Conservation (phyloP, 345 rosid species). For the Lepidium aucheri region DNA sequence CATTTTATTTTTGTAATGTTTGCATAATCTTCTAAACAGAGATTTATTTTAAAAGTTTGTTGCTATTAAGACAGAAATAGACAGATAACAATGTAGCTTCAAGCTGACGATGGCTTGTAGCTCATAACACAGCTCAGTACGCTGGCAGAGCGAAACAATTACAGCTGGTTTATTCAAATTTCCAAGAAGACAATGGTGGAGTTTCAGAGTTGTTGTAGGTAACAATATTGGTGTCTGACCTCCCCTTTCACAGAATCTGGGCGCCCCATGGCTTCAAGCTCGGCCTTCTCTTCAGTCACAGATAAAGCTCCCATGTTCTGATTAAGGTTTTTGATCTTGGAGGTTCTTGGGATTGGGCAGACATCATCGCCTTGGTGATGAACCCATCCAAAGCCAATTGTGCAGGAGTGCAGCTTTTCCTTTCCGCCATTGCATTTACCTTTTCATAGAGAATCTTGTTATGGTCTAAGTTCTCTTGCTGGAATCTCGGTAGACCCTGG, state of each 20-base stretch:
- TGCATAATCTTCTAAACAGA: neutral
- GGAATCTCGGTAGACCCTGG: constrained; percentile 45
- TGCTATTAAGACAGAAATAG: neutral
- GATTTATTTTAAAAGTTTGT: neutral
- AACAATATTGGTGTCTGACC: neutral
- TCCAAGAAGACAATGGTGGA: constrained; percentile 51
- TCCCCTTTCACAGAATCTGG: constrained; percentile 36
- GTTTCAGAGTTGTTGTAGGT: constrained; percentile 38
- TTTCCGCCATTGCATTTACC: constrained; percentile 36
- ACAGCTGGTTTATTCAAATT: constrained; percentile 9
- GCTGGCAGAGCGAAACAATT: neutral
- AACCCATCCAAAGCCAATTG: constrained; percentile 60
- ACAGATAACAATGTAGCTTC: neutral
- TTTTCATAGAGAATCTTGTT: constrained; percentile 27
- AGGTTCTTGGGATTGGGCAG: constrained; percentile 52
- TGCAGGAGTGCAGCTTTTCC: constrained; percentile 44
- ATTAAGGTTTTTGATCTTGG: constrained; percentile 47
- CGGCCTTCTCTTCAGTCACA: constrained; percentile 42
- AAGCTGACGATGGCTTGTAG: neutral
- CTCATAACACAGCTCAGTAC: neutral
- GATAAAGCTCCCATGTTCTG: constrained; percentile 47
- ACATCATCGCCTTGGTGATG: constrained; percentile 59
- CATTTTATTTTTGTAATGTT: neutral
- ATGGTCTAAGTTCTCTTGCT: too few species aligned
- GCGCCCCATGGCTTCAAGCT: constrained; percentile 41